These are phyloP conservation scores for Salvia rosmarinus DNA, from an alignment of 257 asterid genomes.

Conservation along the genomic window DNA sequence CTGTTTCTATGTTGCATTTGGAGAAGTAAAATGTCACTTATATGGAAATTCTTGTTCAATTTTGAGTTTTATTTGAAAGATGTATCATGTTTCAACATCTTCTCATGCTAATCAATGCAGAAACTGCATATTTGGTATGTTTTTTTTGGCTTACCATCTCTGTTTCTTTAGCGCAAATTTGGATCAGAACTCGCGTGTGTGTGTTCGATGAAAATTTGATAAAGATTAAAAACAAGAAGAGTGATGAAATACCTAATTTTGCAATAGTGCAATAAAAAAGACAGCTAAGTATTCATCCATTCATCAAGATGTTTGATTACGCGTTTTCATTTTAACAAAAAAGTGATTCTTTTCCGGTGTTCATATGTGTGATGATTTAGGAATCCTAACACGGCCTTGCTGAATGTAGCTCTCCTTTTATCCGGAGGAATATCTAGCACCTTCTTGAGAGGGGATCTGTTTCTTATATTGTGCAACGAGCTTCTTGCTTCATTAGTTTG, in stretches of 20 bases:
- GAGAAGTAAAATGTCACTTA: neutral
- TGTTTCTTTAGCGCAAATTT: conserved; percentile 1
- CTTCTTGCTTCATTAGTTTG: neutral
- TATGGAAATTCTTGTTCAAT: neutral
- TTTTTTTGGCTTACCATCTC: neutral
- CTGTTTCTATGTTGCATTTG: neutral
- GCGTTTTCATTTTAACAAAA: neutral
- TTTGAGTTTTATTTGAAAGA: conserved; percentile 4
- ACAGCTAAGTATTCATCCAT: too few species aligned
- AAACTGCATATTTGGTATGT: neutral
- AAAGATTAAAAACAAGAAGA: neutral
- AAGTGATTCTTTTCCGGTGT: neutral
- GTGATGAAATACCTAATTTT: conserved; percentile 21
- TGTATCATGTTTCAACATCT: neutral
- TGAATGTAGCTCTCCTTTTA: neutral
- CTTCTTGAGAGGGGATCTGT: neutral
- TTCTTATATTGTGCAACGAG: neutral
- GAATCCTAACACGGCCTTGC: neutral
- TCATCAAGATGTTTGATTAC: neutral
- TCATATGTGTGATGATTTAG: conserved; percentile 7
- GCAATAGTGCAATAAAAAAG: too few species aligned
- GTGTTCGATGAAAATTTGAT: neutral
- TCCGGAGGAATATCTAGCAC: conserved; percentile 1
- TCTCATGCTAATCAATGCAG: neutral
- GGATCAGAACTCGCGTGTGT: neutral